These are phyloP conservation scores for Peronospora belbahrii DNA, from an alignment of 352 stramenopile genomes.

Conservation along the genomic window DNA sequence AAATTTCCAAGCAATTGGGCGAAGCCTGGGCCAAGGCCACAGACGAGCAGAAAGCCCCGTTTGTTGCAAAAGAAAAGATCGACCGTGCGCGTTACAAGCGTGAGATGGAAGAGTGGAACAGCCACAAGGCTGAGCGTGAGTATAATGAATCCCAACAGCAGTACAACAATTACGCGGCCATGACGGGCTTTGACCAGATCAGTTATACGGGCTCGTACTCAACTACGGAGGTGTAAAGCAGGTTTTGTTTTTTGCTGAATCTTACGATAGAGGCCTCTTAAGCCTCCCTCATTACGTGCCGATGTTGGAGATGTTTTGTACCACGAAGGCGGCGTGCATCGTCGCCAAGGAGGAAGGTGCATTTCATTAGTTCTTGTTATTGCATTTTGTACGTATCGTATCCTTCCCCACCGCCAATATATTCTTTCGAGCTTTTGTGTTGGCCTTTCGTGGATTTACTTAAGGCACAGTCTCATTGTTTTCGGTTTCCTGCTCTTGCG, in stretches of 20 bases:
- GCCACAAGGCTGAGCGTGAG: constrained; percentile 71
- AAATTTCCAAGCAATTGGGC: constrained; percentile 92
- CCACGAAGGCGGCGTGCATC: constrained; percentile 2
- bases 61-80: constrained; percentile 88
- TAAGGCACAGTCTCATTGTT: too few relatives aligned
- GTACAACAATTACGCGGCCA: constrained; percentile 70
- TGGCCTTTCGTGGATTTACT: background rate
- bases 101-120: constrained; percentile 90
- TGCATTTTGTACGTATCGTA: constrained; percentile 31
- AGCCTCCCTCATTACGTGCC: background rate
- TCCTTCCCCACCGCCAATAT: constrained; percentile 19
- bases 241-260: constrained; percentile 9
- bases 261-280: background rate
- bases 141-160: constrained; percentile 80
- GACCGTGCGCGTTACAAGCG: constrained; percentile 90
- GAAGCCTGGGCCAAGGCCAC: constrained; percentile 89
- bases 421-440: constrained; percentile 13
- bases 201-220: constrained; percentile 69
- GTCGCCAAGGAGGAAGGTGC: constrained; percentile 19
- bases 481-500: background rate
- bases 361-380: constrained; percentile 20
- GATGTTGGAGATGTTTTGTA: constrained; percentile 1
- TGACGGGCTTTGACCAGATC: constrained; percentile 79
- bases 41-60: constrained; percentile 86
- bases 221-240: constrained; percentile 48